Percentiles rank a stretch among this genome's conserved stretches.
These are phyloP conservation scores for Kwoniella dejecticola DNA, from an alignment of 768 basidiomycete genomes.

Conservation along the genomic window DNA sequence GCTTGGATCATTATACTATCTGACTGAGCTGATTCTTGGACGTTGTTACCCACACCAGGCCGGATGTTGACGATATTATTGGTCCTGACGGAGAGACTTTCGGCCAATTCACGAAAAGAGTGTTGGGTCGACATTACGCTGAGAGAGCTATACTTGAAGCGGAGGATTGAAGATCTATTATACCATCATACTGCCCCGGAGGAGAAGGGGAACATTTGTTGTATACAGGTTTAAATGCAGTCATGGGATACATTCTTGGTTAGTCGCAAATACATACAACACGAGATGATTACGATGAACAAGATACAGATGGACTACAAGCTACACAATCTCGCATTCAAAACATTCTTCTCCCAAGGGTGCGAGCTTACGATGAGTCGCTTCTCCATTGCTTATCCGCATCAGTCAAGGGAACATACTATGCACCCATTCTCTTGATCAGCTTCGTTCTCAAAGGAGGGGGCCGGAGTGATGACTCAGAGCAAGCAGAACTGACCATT, in stretches of 20 bases:
- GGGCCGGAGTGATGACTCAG: background rate
- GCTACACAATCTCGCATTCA: background rate
- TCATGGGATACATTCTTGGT: too few species aligned
- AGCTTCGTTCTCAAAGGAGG: background rate
- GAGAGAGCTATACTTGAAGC: constrained; percentile 17
- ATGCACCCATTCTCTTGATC: background rate
- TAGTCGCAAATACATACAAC: too few species aligned
- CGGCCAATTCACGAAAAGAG: constrained; percentile 82
- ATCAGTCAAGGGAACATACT: constrained; percentile 58
- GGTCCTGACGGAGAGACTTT: constrained; percentile 71
- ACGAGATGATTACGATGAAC: too few species aligned
- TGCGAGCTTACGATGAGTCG: too few species aligned
- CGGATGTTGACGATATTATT: constrained; percentile 75
- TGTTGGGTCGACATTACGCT: constrained; percentile 67
- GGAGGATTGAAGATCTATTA: constrained; percentile 19
- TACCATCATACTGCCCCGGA: too few species aligned
- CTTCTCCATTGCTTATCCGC: constrained; percentile 39
- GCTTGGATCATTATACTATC: too few species aligned
- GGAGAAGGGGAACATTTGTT: too few species aligned
- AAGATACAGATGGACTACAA: too few species aligned
- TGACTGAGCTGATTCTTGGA: background rate
- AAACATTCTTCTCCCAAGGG: too few species aligned
- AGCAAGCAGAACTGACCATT: constrained; percentile 61
- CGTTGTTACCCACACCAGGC: constrained; percentile 62
- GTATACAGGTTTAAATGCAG: too few species aligned